A percentile compares a stretch with the other conserved stretches of the same genome.
These are phyloP conservation scores for Xylaria sp. DNA, from an alignment of 2,329 filamentous ascomycete species.

Conservation along the genomic window DNA sequence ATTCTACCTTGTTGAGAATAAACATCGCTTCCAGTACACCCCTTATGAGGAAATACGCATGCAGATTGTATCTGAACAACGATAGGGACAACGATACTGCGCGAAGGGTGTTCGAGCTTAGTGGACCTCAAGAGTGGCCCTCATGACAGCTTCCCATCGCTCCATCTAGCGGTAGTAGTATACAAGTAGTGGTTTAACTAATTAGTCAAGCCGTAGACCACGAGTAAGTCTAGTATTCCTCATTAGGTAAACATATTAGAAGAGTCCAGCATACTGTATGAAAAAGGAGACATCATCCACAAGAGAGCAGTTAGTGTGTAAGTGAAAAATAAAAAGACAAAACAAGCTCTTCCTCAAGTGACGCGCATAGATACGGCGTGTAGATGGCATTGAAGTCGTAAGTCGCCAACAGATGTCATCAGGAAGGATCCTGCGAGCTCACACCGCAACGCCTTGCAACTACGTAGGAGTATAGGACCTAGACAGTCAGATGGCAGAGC, in stretches of 20 bases:
- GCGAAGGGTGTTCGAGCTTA: not conserved
- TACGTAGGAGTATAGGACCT: too few species aligned
- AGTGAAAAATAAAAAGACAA: too few species aligned
- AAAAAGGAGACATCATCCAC: not conserved
- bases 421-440: too few species aligned
- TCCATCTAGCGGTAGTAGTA: not conserved
- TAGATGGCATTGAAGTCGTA: too few species aligned
- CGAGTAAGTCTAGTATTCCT: not conserved
- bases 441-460: too few species aligned
- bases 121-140: not conserved
- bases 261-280: not conserved
- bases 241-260: not conserved
- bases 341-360: too few species aligned
- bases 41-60: not conserved
- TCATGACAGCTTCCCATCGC: not conserved
- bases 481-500: too few species aligned
- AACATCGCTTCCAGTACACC: not conserved
- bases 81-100: too few species aligned
- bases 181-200: not conserved
- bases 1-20: not conserved
- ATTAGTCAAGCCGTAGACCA: not conserved
- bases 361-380: too few species aligned
- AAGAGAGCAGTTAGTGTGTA: too few species aligned
- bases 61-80: not conserved
- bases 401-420: too few species aligned